A percentile compares a stretch with the other conserved stretches of the same genome.
These are phyloP conservation scores for Coemansia sp. DNA, from an alignment of 192 early-diverging fungal species.

Conservation along the genomic window DNA sequence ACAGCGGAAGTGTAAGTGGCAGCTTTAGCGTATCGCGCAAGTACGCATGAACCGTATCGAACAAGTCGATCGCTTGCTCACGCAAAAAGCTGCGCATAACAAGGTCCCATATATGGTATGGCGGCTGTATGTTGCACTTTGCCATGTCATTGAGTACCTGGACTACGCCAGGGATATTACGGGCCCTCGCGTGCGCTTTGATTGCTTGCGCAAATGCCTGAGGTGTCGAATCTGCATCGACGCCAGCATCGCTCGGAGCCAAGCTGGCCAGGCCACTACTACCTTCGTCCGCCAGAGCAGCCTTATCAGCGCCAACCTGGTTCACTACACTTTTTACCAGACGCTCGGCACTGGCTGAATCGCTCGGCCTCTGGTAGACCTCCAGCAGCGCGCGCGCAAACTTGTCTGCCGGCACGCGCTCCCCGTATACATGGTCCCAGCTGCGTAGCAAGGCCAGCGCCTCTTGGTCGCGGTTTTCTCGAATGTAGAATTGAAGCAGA, in stretches of 20 bases:
- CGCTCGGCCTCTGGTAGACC: conserved; percentile 33
- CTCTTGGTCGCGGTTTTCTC: conserved; percentile 21
- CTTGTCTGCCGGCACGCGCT: conserved; percentile 36
- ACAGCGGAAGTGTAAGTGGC: conserved; percentile 45
- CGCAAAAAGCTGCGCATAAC: conserved; percentile 32
- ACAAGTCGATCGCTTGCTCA: conserved; percentile 48
- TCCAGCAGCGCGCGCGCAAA: conserved; percentile 36
- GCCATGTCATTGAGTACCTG: conserved; percentile 28
- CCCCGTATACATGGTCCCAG: conserved; percentile 33
- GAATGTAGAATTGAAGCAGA: conserved; percentile 39
- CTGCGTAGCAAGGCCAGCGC: conserved; percentile 33
- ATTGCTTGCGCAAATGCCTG: conserved; percentile 18
- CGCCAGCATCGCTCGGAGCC: neutral
- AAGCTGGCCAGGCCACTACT: neutral
- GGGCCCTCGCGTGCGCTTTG: conserved; percentile 19
- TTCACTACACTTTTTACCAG: conserved; percentile 10
- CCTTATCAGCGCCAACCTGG: neutral
- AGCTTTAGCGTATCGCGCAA: conserved; percentile 26
- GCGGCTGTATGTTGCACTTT: conserved; percentile 7
- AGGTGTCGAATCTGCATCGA: neutral
- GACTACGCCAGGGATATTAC: conserved; percentile 35
- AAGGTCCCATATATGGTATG: conserved; percentile 28
- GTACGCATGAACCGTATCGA: conserved; percentile 36
- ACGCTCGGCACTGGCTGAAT: conserved; percentile 6
- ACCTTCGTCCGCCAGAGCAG: neutral